Evolutionary conservation across 2,329 filamentous ascomycete species (phyloP), one percentile per base, ranked within the genome.

Genomic region (Neonectria sp.): DNA sequence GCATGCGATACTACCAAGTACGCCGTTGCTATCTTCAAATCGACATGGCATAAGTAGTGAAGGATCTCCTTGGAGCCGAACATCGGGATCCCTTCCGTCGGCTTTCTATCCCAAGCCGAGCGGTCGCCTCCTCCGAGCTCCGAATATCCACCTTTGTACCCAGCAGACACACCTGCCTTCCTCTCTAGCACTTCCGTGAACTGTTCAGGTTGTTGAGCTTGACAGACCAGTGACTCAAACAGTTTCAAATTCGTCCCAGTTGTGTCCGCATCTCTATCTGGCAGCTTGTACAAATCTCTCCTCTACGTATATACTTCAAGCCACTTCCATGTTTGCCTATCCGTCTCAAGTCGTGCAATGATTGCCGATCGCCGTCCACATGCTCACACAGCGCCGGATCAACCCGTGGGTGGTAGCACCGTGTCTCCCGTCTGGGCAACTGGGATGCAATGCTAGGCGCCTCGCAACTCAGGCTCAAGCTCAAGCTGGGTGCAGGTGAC

Each of bases 311-410:
- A 21, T 21, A n/a, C 40, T 45, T 51, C 5, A 57, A 56, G 61
- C 25, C 11, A 29, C 24, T 8, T 9, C 25, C 40, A 21, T 43
- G 40, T 21, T 25, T 29, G 25, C 45, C 45, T 27, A 11, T 53
- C 49, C 29, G 11, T 53, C 49, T 49, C 61, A 52, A 52, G 46
- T 52, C 48, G 33, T 55, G 48, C 60, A 48, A 43, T 35, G 27
- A 11, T 2, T 27, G 17, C 17, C 17, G 15, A 52, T 31, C 48
- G 7, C 17, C 48, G 4, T 4, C 17, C 8, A 31, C n/a, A 21
- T 31, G 48, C 51, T 35, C 53, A 57, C 52, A 62, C 46, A 53
- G 51, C 60, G 61, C 71, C 53, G 65, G 68, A 71, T 69, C 65
- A 73, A 59, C 58, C 68, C 63, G 63, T 45, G 43, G 45, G 53